Percentiles rank a stretch among this genome's conserved stretches.
These are phyloP conservation scores for Neurospora tetrasperma DNA, from an alignment of 495 filamentous ascomycete species.

Conservation along the genomic window DNA sequence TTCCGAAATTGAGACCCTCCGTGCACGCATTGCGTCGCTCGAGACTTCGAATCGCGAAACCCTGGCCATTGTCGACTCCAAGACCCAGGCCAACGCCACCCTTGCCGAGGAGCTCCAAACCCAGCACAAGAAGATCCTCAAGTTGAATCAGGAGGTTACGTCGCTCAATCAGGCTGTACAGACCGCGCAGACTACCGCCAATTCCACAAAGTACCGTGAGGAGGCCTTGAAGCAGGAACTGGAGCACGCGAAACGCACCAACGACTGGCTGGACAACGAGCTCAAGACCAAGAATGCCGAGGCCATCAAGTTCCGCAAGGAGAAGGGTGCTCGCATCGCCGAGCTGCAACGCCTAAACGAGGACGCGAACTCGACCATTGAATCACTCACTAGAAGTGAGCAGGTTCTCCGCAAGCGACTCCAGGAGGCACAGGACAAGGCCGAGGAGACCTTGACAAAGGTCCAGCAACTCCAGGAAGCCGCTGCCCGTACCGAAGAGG, in stretches of 20 bases:
- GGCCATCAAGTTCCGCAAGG: slow-evolving; percentile 82
- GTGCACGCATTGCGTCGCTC: slow-evolving; percentile 69
- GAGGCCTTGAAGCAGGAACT: slow-evolving; percentile 82
- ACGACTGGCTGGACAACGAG: slow-evolving; percentile 85
- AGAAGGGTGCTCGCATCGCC: slow-evolving; percentile 77
- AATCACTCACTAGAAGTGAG: slow-evolving; percentile 68
- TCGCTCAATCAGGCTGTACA: slow-evolving; percentile 73
- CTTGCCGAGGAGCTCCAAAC: slow-evolving; percentile 76
- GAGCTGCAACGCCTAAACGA: slow-evolving; percentile 84
- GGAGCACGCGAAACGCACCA: slow-evolving; percentile 72
- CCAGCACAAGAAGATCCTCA: slow-evolving; percentile 79
- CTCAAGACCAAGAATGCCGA: slow-evolving; percentile 81
- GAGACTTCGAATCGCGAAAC: slow-evolving; percentile 89
- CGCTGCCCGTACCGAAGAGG: slow-evolving; percentile 64
- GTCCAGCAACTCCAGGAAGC: slow-evolving; percentile 82
- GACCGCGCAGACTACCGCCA: slow-evolving; percentile 62
- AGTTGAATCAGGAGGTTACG: slow-evolving; percentile 69
- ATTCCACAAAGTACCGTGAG: slow-evolving; percentile 74
- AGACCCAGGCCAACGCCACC: slow-evolving; percentile 73
- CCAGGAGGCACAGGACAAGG: slow-evolving; percentile 75
- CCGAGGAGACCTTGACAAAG: slow-evolving; percentile 67
- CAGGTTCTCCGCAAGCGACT: slow-evolving; percentile 67
- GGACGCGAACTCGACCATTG: slow-evolving; percentile 63
- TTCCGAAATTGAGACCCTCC: slow-evolving; percentile 65
- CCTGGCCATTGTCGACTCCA: slow-evolving; percentile 76